Evolutionary conservation across 495 filamentous ascomycete genomes (phyloP), one percentile per base, ranked within the genome.

Genomic region (Xylaria curta): DNA sequence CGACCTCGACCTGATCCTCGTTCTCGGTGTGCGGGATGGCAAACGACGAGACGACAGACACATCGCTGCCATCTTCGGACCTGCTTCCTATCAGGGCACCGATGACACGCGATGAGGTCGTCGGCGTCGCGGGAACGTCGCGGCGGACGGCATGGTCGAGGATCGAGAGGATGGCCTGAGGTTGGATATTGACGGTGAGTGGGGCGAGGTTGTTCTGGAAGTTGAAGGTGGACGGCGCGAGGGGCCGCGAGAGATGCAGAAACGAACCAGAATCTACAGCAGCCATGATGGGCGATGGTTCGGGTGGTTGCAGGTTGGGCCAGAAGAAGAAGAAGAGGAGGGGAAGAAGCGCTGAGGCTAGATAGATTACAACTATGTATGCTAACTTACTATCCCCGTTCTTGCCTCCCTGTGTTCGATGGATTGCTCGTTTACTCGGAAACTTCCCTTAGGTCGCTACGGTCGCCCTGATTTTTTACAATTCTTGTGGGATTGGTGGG

Each of bases 21-120:
- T 94, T 97, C 86, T 99, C 96, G 70, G 94, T 98, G 86, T 99
- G 96, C 69, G 94, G 94, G 75, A 99, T 96, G 68, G 97, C 97
- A 81, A 98, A 99, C 83, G 93, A 94, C 82, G 93, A 95, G 75
- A 93, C 89, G 78, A 99, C 95, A 85, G 95, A 93, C 76, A 96
- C 94, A 83, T 98, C 95, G 82, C 91, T 92, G 81, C 95, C 95
- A 87, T 99, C 96, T 83, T 99, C 96, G 78, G 90, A 93, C 76
- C 96, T 91, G 72, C 90, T 90, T 79, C 96, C 96, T 63, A 99
- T 89, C 61, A 99, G 88, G 31, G 96, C 97, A 77, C 96, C 96
- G 78, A 99, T 98, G 66, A 98, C 96, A 76, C 96, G 91, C 70
- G 95, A 93, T 81, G 97, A 93, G 79, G 95, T 93, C 65, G 91